Base-by-base conservation (phyloP, 805 yeast species). In the Vanderwaltozyma polyspora region DNA sequence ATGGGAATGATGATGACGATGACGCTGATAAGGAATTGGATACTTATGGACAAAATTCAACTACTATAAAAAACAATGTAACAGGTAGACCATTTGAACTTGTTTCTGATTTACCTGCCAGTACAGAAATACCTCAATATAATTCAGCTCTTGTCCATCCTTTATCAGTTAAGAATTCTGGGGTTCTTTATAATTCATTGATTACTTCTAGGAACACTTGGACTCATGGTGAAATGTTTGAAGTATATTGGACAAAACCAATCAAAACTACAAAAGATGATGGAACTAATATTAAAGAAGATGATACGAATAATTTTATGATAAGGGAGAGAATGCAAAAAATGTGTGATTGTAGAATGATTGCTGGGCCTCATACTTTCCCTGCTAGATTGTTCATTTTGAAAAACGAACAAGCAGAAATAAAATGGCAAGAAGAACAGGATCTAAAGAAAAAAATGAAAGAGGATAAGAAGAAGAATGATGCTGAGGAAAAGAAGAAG, bases 311-410 rank as follows among this genome's bases (percentile, higher is more conserved):
- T n/a, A 39, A 40, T 27, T 37, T 35, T n/a, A 21, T 39, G 11
- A 36, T 44, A 6, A 64, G 93, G 46, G 96, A 89, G 43, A 76
- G 76, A 36, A 86, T 87, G 95, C 79, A 85, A 39, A 86, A 85
- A 52, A 62, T 91, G 37, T 74, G 89, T 45, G 95, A 87, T 45
- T 75, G 87, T 40, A 60, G 63, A 2, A 58, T 86, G 59, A 63
- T 66, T 9, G 66, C 80, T 16, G 97, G 96, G 0, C 95, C 95
- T 0, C 98, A 89, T 57, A 57, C 63, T 0, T 84, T 84, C 58
- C 84, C 77, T 26, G 68, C 80, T 2, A 63, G 93, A 40, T 57
- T 91, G 22, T 91, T 82, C 57, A 77, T 85, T n/a, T 71, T 85
- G 34, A 82, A 83, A 48, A 94, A 86, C 47, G 94, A 84, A 26